Percentiles rank a stretch among this genome's conserved stretches.
These are phyloP conservation scores for Apiotrichum laibachii DNA, from an alignment of 1,284 basidiomycete species.

Conservation along the genomic window DNA sequence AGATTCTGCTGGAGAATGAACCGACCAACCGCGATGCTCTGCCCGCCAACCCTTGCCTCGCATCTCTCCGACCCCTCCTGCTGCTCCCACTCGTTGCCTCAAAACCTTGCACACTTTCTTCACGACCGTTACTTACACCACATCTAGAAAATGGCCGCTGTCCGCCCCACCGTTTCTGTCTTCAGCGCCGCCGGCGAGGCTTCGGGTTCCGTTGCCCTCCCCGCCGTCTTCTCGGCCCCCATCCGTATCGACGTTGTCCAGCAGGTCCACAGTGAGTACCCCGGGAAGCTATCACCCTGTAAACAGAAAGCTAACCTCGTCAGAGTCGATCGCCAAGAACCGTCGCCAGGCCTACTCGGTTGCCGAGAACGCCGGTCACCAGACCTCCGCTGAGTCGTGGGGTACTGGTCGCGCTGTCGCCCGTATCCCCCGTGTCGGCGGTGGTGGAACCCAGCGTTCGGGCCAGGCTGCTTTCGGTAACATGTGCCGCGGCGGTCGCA, in stretches of 20 bases:
- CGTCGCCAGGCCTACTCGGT: constrained; percentile 97
- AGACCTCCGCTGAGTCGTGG: constrained; percentile 95
- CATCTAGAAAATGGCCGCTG: constrained; percentile 66
- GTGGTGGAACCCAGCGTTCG: constrained; percentile 97
- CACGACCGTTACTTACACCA: neutral
- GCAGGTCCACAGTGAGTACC: constrained; percentile 89
- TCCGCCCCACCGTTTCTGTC: constrained; percentile 79
- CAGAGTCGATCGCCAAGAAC: constrained; percentile 99
- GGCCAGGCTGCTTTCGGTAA: constrained; percentile 99
- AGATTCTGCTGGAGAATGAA: too few relatives aligned
- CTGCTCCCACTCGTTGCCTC: too few relatives aligned
- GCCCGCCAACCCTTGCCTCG: too few relatives aligned
- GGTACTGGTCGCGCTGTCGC: constrained; percentile 99
- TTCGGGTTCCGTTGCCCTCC: constrained; percentile 85
- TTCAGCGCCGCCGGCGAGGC: constrained; percentile 76
- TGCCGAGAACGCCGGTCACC: constrained; percentile 96
- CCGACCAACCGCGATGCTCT: too few relatives aligned
- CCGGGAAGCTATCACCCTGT: too few relatives aligned
- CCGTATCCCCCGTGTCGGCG: constrained; percentile 99
- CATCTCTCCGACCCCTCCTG: too few relatives aligned
- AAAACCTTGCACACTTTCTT: too few relatives aligned
- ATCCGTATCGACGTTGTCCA: constrained; percentile 98
- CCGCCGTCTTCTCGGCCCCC: constrained; percentile 95
- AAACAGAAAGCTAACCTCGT: constrained; percentile 4
- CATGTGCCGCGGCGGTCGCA: constrained; percentile 99